Evolutionary conservation across 78 protist genomes (phyloP).

Genomic region (Protostelium mycophagum): DNA sequence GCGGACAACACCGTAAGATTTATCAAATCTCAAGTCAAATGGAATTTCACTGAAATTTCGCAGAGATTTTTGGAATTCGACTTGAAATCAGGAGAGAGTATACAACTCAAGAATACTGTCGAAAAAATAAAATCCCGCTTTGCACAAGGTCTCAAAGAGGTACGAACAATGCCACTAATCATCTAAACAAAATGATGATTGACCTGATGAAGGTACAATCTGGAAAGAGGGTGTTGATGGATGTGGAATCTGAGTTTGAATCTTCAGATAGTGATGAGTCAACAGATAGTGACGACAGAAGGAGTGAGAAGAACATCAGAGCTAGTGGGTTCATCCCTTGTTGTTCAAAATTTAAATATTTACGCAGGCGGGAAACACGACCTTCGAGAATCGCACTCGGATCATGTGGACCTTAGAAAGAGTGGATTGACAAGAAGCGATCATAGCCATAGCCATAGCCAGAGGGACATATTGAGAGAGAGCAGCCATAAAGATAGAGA

Average conservation of each 20-base stretch:
- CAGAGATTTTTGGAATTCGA: not conserved
- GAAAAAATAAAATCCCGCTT: not conserved
- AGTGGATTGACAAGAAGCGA: not conserved
- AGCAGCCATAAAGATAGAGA: not conserved
- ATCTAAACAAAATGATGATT: not conserved
- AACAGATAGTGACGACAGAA: not conserved
- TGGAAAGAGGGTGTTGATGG: not conserved
- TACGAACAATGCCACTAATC: not conserved
- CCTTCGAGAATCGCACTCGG: not conserved
- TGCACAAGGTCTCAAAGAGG: not conserved
- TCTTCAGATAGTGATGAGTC: not conserved
- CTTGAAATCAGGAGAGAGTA: not conserved
- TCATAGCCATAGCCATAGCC: not conserved
- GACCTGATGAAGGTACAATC: not conserved
- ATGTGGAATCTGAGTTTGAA: not conserved
- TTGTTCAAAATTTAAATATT: not conserved
- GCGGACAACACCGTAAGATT: not conserved
- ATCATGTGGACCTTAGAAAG: not conserved
- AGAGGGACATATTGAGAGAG: not conserved
- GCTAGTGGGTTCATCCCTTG: not conserved
- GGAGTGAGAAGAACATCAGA: no score
- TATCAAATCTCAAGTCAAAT: no score
- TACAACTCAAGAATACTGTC: not conserved
- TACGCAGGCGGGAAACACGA: not conserved
- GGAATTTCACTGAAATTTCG: not conserved